Percentiles rank a stretch among this genome's conserved stretches.
Conservation (phyloP, 176 grass and related monocot genomes). For the Triticum aestivum region IWGSC_CS_RefSeq_v2.1 NC_057806.1:326941017-326941516, state of each 20-base stretch:
- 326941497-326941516: not conserved
- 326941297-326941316: not conserved
- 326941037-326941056: not conserved
- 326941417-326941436: not conserved
- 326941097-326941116: not conserved
- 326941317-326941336: not conserved
- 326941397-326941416: not conserved
- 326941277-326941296: not conserved
- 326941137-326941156: no score
- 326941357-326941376: not conserved
- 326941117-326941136: not conserved
- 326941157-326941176: not conserved
- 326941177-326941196: not conserved
- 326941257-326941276: not conserved
- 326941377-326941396: not conserved
- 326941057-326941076: not conserved
- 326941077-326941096: not conserved
- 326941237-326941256: not conserved
- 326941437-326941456: not conserved
- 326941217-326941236: not conserved
- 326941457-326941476: not conserved
- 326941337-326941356: not conserved
- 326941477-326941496: not conserved
- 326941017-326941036: not conserved
- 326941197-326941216: not conserved